These are phyloP conservation scores for Aureoboletus auriporus DNA, from an alignment of 768 basidiomycete genomes.

Conservation along the genomic window DNA sequence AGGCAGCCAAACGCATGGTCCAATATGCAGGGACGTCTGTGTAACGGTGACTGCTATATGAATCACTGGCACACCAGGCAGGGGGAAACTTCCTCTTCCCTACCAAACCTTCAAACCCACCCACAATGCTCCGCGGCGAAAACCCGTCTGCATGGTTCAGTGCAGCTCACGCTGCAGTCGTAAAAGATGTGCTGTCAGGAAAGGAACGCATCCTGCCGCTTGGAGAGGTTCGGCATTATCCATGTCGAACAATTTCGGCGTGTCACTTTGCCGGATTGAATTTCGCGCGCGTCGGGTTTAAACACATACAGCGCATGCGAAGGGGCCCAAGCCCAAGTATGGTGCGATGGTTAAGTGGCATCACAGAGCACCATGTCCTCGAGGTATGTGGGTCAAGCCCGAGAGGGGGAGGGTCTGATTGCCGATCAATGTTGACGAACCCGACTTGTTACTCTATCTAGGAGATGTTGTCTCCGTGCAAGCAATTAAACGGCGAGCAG, in stretches of 20 bases:
- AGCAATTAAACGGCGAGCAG: slow-evolving; percentile 40
- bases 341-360: slow-evolving; percentile 7
- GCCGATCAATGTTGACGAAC: slow-evolving; percentile 1
- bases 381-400: slow-evolving; percentile 15
- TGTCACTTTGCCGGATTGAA: slow-evolving; percentile 65
- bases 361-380: slow-evolving; percentile 14
- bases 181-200: slow-evolving; percentile 25
- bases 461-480: slow-evolving; percentile 52
- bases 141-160: slow-evolving; percentile 14
- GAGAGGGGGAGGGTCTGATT: neutral
- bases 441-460: slow-evolving; percentile 15
- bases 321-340: neutral
- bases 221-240: slow-evolving; percentile 45
- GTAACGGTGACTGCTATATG: slow-evolving; percentile 15
- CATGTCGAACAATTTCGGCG: slow-evolving; percentile 35
- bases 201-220: slow-evolving; percentile 43
- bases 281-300: slow-evolving; percentile 50
- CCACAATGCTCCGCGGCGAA: slow-evolving; percentile 9
- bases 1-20: slow-evolving; percentile 3
- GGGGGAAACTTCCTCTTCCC: neutral
- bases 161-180: slow-evolving; percentile 4
- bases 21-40: neutral
- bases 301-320: slow-evolving; percentile 7
- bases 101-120: neutral
- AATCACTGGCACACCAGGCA: neutral